These are phyloP conservation scores for Candida railenensis DNA, from an alignment of 805 yeast species.

Conservation along the genomic window DNA sequence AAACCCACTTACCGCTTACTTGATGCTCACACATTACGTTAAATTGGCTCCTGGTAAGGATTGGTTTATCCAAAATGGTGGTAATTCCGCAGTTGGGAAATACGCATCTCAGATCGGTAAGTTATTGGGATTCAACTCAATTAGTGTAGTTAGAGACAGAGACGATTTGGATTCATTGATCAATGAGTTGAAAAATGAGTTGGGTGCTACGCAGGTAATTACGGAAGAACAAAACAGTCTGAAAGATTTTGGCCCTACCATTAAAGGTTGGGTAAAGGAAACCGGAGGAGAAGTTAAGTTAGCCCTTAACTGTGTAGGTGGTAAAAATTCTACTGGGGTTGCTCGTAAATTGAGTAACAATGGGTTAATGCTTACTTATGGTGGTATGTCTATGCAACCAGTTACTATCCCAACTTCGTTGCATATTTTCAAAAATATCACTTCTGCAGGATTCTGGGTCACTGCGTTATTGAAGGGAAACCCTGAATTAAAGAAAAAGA, in stretches of 20 bases:
- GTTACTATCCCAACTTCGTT: slow-evolving; percentile 86
- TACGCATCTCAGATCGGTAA: slow-evolving; percentile 87
- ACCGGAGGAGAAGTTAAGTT: slow-evolving; percentile 58
- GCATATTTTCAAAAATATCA: slow-evolving; percentile 85
- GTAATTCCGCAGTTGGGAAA: slow-evolving; percentile 92
- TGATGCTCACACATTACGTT: slow-evolving; percentile 73
- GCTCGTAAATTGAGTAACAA: slow-evolving; percentile 77
- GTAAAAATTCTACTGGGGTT: slow-evolving; percentile 75
- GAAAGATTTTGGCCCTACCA: slow-evolving; percentile 60
- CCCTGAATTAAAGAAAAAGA: slow-evolving; percentile 32
- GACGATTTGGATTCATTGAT: slow-evolving; percentile 64
- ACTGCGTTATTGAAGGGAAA: slow-evolving; percentile 48
- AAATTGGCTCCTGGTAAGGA: slow-evolving; percentile 62
- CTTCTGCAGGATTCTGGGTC: slow-evolving; percentile 91
- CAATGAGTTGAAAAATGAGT: slow-evolving; percentile 47
- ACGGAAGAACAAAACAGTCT: slow-evolving; percentile 83
- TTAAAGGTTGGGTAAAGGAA: slow-evolving; percentile 52
- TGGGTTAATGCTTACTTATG: slow-evolving; percentile 86
- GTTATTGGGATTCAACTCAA: slow-evolving; percentile 74
- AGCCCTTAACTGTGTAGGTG: slow-evolving; percentile 93
- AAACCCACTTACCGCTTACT: slow-evolving; percentile 90
- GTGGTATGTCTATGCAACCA: slow-evolving; percentile 97
- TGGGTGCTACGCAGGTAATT: slow-evolving; percentile 87
- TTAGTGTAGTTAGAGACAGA: slow-evolving; percentile 86
- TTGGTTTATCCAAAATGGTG: slow-evolving; percentile 96